Evolutionary conservation across 2,329 filamentous ascomycete genomes (phyloP).

Genomic region (Penicillium sp.): DNA sequence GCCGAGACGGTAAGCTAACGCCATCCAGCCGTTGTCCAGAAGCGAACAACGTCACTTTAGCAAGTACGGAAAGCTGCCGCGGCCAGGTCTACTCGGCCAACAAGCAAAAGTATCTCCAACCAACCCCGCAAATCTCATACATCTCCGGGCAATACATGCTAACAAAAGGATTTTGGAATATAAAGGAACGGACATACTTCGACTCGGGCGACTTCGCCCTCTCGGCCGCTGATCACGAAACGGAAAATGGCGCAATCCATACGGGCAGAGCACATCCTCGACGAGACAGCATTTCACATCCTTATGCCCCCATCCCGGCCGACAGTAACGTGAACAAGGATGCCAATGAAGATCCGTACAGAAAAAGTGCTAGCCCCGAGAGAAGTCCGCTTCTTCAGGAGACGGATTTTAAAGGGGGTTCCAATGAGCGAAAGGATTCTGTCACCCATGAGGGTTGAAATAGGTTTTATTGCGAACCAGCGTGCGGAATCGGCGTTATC

Average conservation of each 20-base stretch:
- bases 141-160: not conserved
- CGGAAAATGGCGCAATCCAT: constrained; percentile 23
- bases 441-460: not conserved
- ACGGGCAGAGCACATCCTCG: constrained; percentile 27
- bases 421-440: not conserved
- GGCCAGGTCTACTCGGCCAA: constrained; percentile 11
- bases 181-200: constrained; percentile 29
- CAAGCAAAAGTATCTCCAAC: constrained; percentile 18
- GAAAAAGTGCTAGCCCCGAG: constrained; percentile 11
- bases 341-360: constrained; percentile 21
- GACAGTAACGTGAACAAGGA: constrained; percentile 24
- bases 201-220: constrained; percentile 33
- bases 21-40: constrained; percentile 13
- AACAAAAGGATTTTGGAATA: constrained; percentile 3
- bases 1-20: constrained; percentile 4
- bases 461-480: too few relatives aligned
- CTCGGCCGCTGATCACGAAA: constrained; percentile 21
- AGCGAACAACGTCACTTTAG: constrained; percentile 11
- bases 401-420: constrained; percentile 4
- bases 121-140: not conserved
- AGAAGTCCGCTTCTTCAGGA: constrained; percentile 19
- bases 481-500: too few relatives aligned
- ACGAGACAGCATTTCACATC: constrained; percentile 29
- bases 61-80: constrained; percentile 19
- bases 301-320: constrained; percentile 25